Percentiles rank a stretch among this genome's conserved stretches.
phyloP scores from a whole-genome alignment of 345 rosid genomes.

The Punica granatum region DNA sequence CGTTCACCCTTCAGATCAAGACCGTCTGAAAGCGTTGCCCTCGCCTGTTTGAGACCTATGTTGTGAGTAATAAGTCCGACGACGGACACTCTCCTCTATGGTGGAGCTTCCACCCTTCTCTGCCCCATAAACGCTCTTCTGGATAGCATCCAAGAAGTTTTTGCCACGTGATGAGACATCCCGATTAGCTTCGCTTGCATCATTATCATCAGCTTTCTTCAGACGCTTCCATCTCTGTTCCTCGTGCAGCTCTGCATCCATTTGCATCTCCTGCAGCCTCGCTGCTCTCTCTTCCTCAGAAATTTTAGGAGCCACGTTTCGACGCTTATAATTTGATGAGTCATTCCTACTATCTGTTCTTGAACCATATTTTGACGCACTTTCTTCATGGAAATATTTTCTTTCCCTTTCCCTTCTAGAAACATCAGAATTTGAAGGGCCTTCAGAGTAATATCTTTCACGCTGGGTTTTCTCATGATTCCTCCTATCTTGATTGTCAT shows the following conservation, averaged over 20 bases:
- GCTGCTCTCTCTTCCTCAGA: slow-evolving; percentile 87
- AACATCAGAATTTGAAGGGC: slow-evolving; percentile 13
- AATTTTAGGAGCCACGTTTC: slow-evolving; percentile 44
- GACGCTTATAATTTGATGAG: slow-evolving; percentile 24
- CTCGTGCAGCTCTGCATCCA: slow-evolving; percentile 82
- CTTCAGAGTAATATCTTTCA: slow-evolving; percentile 18
- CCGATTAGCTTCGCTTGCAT: slow-evolving; percentile 51
- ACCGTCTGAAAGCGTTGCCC: slow-evolving; percentile 84
- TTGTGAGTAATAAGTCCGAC: slow-evolving; percentile 71
- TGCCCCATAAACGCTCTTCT: slow-evolving; percentile 74
- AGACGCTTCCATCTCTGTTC: slow-evolving; percentile 91
- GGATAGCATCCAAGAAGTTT: slow-evolving; percentile 79
- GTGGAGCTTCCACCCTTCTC: slow-evolving; percentile 90
- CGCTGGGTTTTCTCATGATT: slow-evolving; percentile 28
- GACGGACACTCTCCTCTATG: slow-evolving; percentile 88
- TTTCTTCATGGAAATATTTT: slow-evolving; percentile 12
- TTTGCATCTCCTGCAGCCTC: slow-evolving; percentile 69
- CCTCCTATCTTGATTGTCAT: slow-evolving; percentile 25
- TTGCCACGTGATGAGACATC: slow-evolving; percentile 37
- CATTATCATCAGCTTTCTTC: slow-evolving; percentile 74
- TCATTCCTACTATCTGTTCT: slow-evolving; percentile 14
- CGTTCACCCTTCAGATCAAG: slow-evolving; percentile 8
- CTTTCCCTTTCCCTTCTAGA: slow-evolving; percentile 17
- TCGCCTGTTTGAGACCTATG: slow-evolving; percentile 52
- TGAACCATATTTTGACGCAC: slow-evolving; percentile 2